These are phyloP conservation scores for Sphenostylis stenocarpa DNA, from an alignment of 306 rosid species.

Conservation along the genomic window DNA sequence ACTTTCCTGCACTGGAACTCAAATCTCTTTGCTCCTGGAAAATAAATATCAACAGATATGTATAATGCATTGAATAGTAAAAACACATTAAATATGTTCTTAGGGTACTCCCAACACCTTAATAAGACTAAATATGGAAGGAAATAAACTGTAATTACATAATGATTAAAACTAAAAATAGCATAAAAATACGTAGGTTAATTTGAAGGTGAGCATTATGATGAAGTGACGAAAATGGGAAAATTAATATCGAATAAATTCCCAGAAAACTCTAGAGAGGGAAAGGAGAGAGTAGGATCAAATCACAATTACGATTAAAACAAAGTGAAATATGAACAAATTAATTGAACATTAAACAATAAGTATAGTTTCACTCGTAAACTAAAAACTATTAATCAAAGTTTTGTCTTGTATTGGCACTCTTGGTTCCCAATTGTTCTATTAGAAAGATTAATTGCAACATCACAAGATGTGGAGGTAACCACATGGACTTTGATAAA, in stretches of 20 bases:
- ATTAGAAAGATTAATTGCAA: constrained; percentile 39
- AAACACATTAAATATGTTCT: not conserved
- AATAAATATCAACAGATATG: not conserved
- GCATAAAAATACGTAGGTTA: not conserved
- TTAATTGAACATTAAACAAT: not conserved
- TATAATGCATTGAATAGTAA: not conserved
- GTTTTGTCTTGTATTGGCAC: constrained; percentile 62
- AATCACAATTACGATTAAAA: not conserved
- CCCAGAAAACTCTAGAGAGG: not conserved
- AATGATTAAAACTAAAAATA: not conserved
- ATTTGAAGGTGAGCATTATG: not conserved
- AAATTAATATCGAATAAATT: constrained; percentile 2
- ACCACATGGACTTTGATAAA: constrained; percentile 55
- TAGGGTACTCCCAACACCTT: not conserved
- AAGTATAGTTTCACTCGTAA: not conserved
- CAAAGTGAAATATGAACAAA: constrained; percentile 18
- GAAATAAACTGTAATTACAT: not conserved
- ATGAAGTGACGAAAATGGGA: constrained; percentile 8
- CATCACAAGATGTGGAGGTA: constrained; percentile 65
- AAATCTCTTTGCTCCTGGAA: not conserved
- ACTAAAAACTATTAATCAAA: constrained; percentile 29
- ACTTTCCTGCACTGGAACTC: not conserved
- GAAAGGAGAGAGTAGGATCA: not conserved
- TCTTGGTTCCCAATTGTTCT: constrained; percentile 43
- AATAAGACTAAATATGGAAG: not conserved